Conservation (phyloP, 768 basidiomycete species). For the Cantharellus anzutake region DNA sequence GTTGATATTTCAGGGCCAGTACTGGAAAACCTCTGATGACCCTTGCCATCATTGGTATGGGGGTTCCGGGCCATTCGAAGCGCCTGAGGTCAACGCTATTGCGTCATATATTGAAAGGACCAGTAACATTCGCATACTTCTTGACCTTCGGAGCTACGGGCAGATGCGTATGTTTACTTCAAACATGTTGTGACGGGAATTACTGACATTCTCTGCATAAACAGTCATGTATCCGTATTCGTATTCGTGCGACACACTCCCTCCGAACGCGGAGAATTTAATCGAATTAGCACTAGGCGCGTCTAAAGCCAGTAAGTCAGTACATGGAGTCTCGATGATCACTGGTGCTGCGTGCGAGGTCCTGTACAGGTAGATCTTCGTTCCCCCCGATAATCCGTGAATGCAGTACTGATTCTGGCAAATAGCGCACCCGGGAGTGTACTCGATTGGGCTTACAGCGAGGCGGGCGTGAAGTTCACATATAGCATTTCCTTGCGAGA, state of each 20-base stretch:
- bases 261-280: conserved; percentile 57
- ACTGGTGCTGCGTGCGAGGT: conserved; percentile 28
- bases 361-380: conserved; percentile 21
- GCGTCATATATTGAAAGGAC: conserved; percentile 41
- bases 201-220: background rate
- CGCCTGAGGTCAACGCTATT: conserved; percentile 56
- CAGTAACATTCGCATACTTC: conserved; percentile 32
- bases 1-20: conserved; percentile 35
- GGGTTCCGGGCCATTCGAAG: conserved; percentile 53
- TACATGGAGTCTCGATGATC: conserved; percentile 39
- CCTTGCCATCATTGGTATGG: conserved; percentile 65
- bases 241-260: conserved; percentile 39
- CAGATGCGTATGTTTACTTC: conserved; percentile 39
- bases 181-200: background rate
- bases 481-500: conserved; percentile 49
- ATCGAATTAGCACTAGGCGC: conserved; percentile 55
- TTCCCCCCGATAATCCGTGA: background rate
- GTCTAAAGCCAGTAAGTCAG: conserved; percentile 31
- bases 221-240: conserved; percentile 34
- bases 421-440: conserved; percentile 37
- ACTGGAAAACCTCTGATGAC: conserved; percentile 31
- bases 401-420: background rate
- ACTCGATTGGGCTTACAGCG: conserved; percentile 46
- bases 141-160: conserved; percentile 67
- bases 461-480: conserved; percentile 36